phyloP scores from a whole-genome alignment of 2,329 filamentous ascomycete species.

The Cadophora malorum region DNA sequence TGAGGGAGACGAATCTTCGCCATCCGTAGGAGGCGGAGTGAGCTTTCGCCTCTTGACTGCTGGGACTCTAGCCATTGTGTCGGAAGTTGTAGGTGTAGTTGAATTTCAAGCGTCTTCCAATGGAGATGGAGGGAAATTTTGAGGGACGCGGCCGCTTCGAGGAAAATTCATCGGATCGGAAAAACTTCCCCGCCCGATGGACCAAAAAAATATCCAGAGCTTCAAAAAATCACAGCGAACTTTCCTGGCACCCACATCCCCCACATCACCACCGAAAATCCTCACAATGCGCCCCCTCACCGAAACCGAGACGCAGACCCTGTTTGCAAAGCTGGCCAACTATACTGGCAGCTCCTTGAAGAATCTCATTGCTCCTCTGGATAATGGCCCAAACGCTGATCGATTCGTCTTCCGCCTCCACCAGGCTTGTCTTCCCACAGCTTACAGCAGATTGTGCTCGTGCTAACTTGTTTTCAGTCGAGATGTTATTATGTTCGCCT shows the following conservation, averaged over 20 bases:
- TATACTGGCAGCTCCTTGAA: conserved; percentile 90
- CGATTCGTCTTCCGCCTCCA: conserved; percentile 87
- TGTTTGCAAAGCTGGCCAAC: conserved; percentile 92
- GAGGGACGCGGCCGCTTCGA: conserved; percentile 35
- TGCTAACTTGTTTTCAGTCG: conserved; percentile 3
- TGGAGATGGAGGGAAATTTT: conserved; percentile 22
- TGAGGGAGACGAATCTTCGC: conserved; percentile 48
- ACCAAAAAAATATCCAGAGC: conserved; percentile 11
- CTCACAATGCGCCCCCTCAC: conserved; percentile 78
- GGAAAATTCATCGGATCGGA: conserved; percentile 36
- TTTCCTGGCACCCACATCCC: background rate
- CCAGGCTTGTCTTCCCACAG: conserved; percentile 54
- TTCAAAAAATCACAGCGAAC: conserved; percentile 17
- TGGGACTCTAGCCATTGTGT: conserved; percentile 43
- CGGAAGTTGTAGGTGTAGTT: conserved; percentile 9
- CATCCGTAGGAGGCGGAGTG: conserved; percentile 57
- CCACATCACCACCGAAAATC: conserved; percentile 17
- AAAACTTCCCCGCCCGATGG: conserved; percentile 40
- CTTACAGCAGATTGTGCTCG: conserved; percentile 38
- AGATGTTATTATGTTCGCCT: conserved; percentile 91
- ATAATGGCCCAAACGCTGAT: conserved; percentile 71
- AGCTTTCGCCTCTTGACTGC: conserved; percentile 63
- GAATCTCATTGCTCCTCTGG: conserved; percentile 78
- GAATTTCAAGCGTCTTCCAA: background rate
- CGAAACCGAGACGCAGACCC: conserved; percentile 77